A percentile compares a stretch with the other conserved stretches of the same genome.
Conservation (phyloP, 2,329 filamentous ascomycete genomes). For the Dactylellina cionopaga region DNA sequence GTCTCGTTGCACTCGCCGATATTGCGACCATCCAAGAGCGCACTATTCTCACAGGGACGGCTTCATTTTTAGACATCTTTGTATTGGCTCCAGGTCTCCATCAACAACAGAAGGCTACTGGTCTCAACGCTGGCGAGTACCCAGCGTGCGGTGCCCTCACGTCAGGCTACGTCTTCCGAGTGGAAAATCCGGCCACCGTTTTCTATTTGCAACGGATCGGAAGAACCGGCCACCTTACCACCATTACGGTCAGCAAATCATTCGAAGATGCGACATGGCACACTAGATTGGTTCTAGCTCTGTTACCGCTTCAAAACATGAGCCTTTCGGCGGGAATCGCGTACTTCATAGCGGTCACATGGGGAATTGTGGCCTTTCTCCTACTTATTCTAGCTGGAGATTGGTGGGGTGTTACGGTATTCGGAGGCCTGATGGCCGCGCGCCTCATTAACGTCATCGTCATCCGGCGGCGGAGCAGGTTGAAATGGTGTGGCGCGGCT, state of each 20-base stretch:
- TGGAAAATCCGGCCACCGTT: conserved; percentile 65
- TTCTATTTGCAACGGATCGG: conserved; percentile 68
- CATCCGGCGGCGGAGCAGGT: conserved; percentile 65
- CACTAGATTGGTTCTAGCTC: conserved; percentile 47
- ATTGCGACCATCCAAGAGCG: conserved; percentile 66
- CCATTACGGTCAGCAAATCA: conserved; percentile 64
- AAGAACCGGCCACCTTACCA: conserved; percentile 67
- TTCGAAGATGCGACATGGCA: conserved; percentile 60
- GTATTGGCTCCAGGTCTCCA: conserved; percentile 71
- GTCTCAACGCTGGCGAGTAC: conserved; percentile 63
- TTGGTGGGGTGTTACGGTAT: conserved; percentile 66
- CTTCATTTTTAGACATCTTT: conserved; percentile 68
- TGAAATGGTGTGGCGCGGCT: conserved; percentile 59
- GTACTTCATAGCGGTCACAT: conserved; percentile 58
- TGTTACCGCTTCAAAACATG: conserved; percentile 57
- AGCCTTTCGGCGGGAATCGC: conserved; percentile 66
- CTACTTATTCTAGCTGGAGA: conserved; percentile 65
- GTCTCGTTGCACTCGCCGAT: conserved; percentile 70
- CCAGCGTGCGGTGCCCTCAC: conserved; percentile 62
- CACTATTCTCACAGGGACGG: conserved; percentile 68
- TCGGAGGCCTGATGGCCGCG: conserved; percentile 66
- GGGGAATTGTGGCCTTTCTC: conserved; percentile 55
- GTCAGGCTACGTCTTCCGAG: conserved; percentile 62
- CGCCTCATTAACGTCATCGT: conserved; percentile 69
- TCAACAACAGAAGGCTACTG: conserved; percentile 69